Percentiles rank a stretch among this genome's conserved stretches.
phyloP scores from a whole-genome alignment of 2,329 filamentous ascomycete species.

The Triangularia verruculosa region DNA sequence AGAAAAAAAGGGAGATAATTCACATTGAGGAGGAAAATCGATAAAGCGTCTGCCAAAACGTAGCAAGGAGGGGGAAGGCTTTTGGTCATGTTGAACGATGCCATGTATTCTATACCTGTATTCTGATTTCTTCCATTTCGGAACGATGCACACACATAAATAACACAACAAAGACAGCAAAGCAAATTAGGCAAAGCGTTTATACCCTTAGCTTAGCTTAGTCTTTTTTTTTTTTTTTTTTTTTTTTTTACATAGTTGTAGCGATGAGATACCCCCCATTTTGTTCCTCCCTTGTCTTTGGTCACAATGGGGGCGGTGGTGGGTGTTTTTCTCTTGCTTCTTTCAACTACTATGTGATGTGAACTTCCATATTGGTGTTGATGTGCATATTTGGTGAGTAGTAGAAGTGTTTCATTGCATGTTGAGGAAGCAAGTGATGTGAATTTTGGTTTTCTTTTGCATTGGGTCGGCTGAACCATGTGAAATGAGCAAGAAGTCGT shows the following conservation, averaged over 20 bases:
- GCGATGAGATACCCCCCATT: neutral
- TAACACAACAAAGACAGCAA: neutral
- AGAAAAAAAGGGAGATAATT: neutral
- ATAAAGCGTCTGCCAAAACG: neutral
- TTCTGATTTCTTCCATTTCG: neutral
- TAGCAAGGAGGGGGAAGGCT: neutral
- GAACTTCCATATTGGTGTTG: neutral
- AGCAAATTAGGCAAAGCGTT: neutral
- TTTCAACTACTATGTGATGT: neutral
- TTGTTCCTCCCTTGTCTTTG: neutral
- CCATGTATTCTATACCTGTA: neutral
- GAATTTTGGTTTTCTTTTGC: neutral
- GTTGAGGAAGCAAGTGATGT: neutral
- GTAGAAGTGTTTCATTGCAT: neutral
- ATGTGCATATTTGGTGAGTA: too few species aligned
- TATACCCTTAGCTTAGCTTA: neutral
- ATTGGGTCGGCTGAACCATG: neutral
- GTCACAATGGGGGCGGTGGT: neutral
- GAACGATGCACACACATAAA: neutral
- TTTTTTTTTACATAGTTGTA: neutral
- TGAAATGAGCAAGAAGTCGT: neutral
- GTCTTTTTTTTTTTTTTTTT: neutral
- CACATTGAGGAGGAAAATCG: neutral
- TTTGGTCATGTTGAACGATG: neutral
- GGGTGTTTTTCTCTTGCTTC: too few species aligned